phyloP scores from a whole-genome alignment of 495 filamentous ascomycete genomes.

The Lasiosphaeria ovina region DNA sequence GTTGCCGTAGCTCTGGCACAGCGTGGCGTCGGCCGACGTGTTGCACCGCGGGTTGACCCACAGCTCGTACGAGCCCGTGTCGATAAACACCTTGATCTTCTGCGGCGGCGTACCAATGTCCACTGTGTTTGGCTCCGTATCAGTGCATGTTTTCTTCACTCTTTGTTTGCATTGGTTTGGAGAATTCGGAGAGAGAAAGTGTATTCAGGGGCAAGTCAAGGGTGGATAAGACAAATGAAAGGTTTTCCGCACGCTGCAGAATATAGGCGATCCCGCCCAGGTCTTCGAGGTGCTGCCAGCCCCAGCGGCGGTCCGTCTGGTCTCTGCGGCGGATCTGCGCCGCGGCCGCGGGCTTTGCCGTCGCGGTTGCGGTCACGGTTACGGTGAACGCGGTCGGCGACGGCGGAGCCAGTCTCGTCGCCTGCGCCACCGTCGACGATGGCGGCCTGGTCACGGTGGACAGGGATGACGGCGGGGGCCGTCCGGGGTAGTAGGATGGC shows the following conservation, averaged over 20 bases:
- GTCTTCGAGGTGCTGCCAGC: slow-evolving; percentile 32
- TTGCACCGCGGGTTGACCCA: slow-evolving; percentile 44
- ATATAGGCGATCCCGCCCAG: slow-evolving; percentile 41
- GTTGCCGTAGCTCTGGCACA: slow-evolving; percentile 40
- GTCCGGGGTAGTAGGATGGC: not conserved
- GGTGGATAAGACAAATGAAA: not conserved
- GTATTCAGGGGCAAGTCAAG: not conserved
- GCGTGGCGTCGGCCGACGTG: slow-evolving; percentile 32
- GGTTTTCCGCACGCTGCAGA: slow-evolving; percentile 31
- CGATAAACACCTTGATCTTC: slow-evolving; percentile 40
- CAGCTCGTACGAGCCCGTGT: slow-evolving; percentile 48
- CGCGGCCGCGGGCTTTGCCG: not conserved
- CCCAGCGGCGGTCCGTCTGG: slow-evolving; percentile 19
- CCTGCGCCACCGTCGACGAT: not conserved
- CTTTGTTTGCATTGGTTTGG: no score
- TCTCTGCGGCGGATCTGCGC: slow-evolving; percentile 2
- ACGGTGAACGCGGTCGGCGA: not conserved
- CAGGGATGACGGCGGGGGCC: not conserved
- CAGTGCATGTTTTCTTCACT: no score
- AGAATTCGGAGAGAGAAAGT: not conserved
- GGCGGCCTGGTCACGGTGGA: not conserved
- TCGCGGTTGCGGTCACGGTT: no score
- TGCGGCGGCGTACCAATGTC: slow-evolving; percentile 45
- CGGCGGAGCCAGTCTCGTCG: not conserved
- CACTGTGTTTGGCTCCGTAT: slow-evolving; percentile 21